Percentiles rank a stretch among this genome's conserved stretches.
phyloP scores from a whole-genome alignment of 2,329 filamentous ascomycete genomes.

The Neofusicoccum sp. region DNA sequence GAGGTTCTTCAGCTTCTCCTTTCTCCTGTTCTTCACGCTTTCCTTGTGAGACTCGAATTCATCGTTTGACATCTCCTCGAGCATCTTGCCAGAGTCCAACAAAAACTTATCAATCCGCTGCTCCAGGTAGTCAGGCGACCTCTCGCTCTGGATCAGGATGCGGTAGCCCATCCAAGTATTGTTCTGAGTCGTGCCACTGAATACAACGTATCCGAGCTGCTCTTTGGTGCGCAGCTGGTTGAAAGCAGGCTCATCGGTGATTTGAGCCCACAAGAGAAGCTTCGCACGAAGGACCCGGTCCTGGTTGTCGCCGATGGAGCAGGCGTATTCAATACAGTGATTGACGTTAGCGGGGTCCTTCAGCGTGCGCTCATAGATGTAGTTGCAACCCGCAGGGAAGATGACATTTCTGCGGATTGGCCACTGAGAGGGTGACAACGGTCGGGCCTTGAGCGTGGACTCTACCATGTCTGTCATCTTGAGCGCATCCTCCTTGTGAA shows the following conservation, averaged over 20 bases:
- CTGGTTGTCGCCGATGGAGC: constrained; percentile 45
- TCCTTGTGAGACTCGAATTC: constrained; percentile 91
- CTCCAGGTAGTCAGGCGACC: constrained; percentile 78
- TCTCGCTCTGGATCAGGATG: constrained; percentile 91
- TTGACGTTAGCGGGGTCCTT: constrained; percentile 83
- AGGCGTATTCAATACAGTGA: constrained; percentile 51
- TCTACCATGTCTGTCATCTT: constrained; percentile 82
- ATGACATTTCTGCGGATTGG: constrained; percentile 73
- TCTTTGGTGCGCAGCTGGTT: constrained; percentile 95
- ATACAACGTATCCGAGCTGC: constrained; percentile 95
- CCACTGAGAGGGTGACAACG: constrained; percentile 76
- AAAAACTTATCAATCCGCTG: constrained; percentile 85
- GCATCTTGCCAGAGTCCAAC: constrained; percentile 59
- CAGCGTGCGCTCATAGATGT: constrained; percentile 74
- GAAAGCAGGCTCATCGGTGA: constrained; percentile 90
- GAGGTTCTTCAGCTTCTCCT: constrained; percentile 92
- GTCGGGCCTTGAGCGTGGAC: constrained; percentile 69
- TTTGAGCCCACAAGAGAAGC: constrained; percentile 78
- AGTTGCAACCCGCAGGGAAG: constrained; percentile 77
- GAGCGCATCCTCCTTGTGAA: constrained; percentile 90
- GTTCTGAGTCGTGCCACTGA: constrained; percentile 71
- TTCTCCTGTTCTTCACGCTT: constrained; percentile 78
- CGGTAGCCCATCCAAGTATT: constrained; percentile 77
- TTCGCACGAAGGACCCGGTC: constrained; percentile 72
- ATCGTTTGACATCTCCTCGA: constrained; percentile 73